Evolutionary conservation across 306 rosid genomes (phyloP), one percentile per base, ranked within the genome.

Genomic region (Acacia confusa): DNA sequence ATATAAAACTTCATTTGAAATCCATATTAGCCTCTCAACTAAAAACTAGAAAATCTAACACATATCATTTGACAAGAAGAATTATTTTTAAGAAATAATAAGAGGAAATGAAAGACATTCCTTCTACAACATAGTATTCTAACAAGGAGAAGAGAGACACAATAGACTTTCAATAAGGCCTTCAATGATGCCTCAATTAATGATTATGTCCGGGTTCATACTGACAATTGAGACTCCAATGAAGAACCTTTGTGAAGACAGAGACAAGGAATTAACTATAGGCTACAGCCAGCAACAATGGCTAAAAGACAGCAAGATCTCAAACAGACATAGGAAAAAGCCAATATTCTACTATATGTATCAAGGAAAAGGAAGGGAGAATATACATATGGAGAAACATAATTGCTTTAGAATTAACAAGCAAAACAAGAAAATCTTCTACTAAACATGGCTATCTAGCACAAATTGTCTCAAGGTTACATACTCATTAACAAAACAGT

Each of bases 211-310:
- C 30, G 30, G 30, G 30, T 28, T 28, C 30, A 28, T 28, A 28
- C 1, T 28, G 30, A 28, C 2, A 28, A 28, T 28, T 28, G 30
- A 28, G 30, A 28, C 2, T 1, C 30, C 30, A 28, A 28, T 28
- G 30, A 28, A 28, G 30, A 28, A 28, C 30, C 30, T 2, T 28
- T 28, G 30, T n/a, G 73, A 78, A 66, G 75, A 67, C 81, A 78
- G 81, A 82, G 79, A 84, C 78, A 85, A 72, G 83, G 86, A 64
- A 81, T 78, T 73, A 71, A 61, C 24, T 79, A 80, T 82, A 63
- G 72, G 50, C 58, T 82, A 75, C 79, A 72, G 75, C 77, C 79
- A 72, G 17, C 52, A 34, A 79, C 36, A 82, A 80, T 80, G 66
- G 61, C 78, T 36, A 75, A 57, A 58, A 60, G 67, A 12, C 16